Evolutionary conservation across 1,139 yeast species (phyloP).

Genomic region (Scheffersomyces segobiensis): DNA sequence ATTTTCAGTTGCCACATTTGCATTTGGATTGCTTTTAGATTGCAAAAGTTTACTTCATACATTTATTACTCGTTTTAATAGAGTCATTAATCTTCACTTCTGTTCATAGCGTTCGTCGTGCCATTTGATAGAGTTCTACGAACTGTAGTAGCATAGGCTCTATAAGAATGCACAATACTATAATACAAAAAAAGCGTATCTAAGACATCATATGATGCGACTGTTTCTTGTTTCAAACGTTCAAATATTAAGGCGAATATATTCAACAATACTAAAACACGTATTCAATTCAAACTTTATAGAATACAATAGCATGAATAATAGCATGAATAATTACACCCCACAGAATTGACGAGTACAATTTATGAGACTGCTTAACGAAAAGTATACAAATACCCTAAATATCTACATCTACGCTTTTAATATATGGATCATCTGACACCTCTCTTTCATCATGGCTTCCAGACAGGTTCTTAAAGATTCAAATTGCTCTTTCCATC

Average conservation of each 20-base stretch:
- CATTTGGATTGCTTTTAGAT: slow-evolving; percentile 3
- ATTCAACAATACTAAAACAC: too few relatives aligned
- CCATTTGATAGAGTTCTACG: neutral
- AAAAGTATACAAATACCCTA: neutral
- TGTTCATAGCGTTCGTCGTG: neutral
- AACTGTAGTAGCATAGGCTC: too few relatives aligned
- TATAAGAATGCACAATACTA: neutral
- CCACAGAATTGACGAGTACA: neutral
- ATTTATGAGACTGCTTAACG: too few relatives aligned
- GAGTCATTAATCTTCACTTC: neutral
- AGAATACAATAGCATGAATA: too few relatives aligned
- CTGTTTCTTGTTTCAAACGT: too few relatives aligned
- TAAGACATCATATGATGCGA: too few relatives aligned
- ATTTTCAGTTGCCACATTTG: slow-evolving; percentile 6
- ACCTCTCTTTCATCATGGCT: slow-evolving; percentile 50
- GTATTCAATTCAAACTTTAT: too few relatives aligned
- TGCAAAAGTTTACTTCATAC: neutral
- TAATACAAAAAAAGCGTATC: neutral
- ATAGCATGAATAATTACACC: too few relatives aligned
- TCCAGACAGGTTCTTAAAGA: slow-evolving; percentile 59
- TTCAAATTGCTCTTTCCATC: slow-evolving; percentile 47
- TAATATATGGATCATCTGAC: slow-evolving; percentile 51
- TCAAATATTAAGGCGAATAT: too few relatives aligned
- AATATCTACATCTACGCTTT: neutral
- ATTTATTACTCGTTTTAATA: neutral